These are phyloP conservation scores for Piper longum DNA, from an alignment of 164 flowering plant species.

Conservation along the genomic window DNA sequence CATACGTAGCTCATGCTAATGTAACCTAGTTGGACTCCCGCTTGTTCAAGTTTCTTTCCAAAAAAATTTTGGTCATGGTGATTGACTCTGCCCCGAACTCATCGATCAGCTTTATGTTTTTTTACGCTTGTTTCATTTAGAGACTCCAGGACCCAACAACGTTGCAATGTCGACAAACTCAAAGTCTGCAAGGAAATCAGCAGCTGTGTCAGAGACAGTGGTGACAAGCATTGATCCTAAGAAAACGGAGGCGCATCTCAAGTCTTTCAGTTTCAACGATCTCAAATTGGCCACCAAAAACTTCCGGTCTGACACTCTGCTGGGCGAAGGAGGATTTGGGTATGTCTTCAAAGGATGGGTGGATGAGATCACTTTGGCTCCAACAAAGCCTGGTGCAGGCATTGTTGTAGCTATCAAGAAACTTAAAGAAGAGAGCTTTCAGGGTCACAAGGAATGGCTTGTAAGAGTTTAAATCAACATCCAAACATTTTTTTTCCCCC, in stretches of 20 bases:
- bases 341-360: conserved; percentile 88
- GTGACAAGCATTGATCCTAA: too few relatives aligned
- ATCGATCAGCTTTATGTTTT: too few relatives aligned
- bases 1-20: too few relatives aligned
- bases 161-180: too few relatives aligned
- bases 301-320: conserved; percentile 49
- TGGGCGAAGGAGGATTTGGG: conserved; percentile 93
- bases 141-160: too few relatives aligned
- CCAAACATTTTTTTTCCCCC: conserved; percentile 62
- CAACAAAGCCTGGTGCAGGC: conserved; percentile 37
- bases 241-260: conserved; percentile 11
- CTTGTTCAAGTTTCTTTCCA: too few relatives aligned
- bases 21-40: too few relatives aligned
- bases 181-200: too few relatives aligned
- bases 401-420: conserved; percentile 56
- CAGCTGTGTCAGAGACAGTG: too few relatives aligned
- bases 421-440: conserved; percentile 66
- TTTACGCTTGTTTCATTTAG: too few relatives aligned
- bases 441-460: conserved; percentile 91
- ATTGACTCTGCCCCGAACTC: too few relatives aligned
- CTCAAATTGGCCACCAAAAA: conserved; percentile 64
- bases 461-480: conserved; percentile 42
- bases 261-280: conserved; percentile 51
- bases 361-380: conserved; percentile 10
- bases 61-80: too few relatives aligned